These are phyloP conservation scores for Herpotrichia juniperi DNA, from an alignment of 2,329 filamentous ascomycete genomes.

Conservation along the genomic window DNA sequence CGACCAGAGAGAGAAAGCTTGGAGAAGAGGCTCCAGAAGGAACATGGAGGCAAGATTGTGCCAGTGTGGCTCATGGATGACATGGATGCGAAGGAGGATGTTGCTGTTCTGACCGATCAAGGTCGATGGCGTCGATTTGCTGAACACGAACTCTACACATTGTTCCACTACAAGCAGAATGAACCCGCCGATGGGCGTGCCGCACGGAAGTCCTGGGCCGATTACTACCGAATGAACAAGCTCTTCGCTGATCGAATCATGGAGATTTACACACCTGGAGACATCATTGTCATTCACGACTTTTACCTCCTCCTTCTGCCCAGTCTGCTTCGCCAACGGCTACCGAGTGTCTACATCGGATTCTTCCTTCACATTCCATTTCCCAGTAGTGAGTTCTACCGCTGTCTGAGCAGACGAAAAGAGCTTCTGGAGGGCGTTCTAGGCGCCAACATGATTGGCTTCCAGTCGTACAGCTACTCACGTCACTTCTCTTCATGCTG, in stretches of 20 bases:
- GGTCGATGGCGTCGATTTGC: constrained; percentile 87
- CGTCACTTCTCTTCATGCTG: constrained; percentile 95
- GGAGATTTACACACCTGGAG: constrained; percentile 87
- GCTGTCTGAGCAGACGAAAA: constrained; percentile 85
- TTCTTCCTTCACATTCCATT: constrained; percentile 96
- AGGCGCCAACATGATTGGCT: constrained; percentile 90
- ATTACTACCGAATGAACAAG: constrained; percentile 92
- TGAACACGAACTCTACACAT: constrained; percentile 87
- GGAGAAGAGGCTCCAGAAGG: constrained; percentile 74
- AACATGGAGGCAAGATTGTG: constrained; percentile 77
- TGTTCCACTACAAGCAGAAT: constrained; percentile 96
- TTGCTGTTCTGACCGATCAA: constrained; percentile 79
- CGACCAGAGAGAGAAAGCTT: constrained; percentile 73
- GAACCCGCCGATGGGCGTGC: constrained; percentile 84
- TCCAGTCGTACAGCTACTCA: constrained; percentile 95
- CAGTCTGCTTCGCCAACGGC: constrained; percentile 81
- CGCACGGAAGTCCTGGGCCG: constrained; percentile 84
- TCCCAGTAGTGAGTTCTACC: constrained; percentile 93
- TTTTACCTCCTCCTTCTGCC: constrained; percentile 92
- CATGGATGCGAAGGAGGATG: constrained; percentile 70
- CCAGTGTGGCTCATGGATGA: constrained; percentile 91
- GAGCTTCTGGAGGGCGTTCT: constrained; percentile 89
- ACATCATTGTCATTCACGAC: constrained; percentile 91
- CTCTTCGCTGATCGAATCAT: constrained; percentile 89
- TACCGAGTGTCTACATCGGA: constrained; percentile 89